Evolutionary conservation across 1,284 basidiomycete genomes (phyloP).

Genomic region (Cryptococcus sp.): DNA sequence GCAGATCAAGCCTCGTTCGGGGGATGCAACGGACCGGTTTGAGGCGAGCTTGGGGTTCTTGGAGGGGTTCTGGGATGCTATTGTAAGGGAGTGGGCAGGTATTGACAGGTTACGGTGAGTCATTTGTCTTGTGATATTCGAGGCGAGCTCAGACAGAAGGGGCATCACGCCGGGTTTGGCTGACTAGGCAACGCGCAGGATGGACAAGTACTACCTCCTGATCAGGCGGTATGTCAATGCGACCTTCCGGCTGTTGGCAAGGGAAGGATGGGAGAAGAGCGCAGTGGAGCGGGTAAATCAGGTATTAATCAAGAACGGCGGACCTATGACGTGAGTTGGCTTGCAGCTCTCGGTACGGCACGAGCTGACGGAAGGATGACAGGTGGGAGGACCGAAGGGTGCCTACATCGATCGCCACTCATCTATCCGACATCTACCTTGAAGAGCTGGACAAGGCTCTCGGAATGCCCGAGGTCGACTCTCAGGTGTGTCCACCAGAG

Average conservation of each 20-base stretch:
- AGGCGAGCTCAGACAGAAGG: no score
- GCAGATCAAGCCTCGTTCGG: constrained; percentile 56
- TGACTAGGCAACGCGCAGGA: constrained; percentile 53
- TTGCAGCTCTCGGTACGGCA: not conserved
- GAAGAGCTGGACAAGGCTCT: constrained; percentile 81
- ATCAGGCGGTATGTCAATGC: constrained; percentile 83
- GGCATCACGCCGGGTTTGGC: no score
- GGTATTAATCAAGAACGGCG: constrained; percentile 61
- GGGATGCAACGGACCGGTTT: constrained; percentile 24
- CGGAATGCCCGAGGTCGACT: constrained; percentile 30
- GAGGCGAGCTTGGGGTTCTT: constrained; percentile 70
- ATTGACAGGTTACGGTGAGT: constrained; percentile 81
- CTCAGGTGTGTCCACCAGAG: constrained; percentile 23
- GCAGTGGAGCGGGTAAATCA: constrained; percentile 62
- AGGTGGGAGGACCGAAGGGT: constrained; percentile 71
- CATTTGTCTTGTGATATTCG: not conserved
- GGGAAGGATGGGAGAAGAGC: constrained; percentile 63
- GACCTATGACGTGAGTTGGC: constrained; percentile 69
- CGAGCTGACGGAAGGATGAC: not conserved
- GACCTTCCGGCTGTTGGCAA: constrained; percentile 72
- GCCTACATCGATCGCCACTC: constrained; percentile 75
- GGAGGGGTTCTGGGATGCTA: constrained; percentile 83
- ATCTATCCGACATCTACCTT: constrained; percentile 84
- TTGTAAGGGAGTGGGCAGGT: constrained; percentile 85
- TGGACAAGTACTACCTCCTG: constrained; percentile 97